Base-by-base conservation (phyloP, 305 asterid species). In the Solanum hybrid region DNA sequence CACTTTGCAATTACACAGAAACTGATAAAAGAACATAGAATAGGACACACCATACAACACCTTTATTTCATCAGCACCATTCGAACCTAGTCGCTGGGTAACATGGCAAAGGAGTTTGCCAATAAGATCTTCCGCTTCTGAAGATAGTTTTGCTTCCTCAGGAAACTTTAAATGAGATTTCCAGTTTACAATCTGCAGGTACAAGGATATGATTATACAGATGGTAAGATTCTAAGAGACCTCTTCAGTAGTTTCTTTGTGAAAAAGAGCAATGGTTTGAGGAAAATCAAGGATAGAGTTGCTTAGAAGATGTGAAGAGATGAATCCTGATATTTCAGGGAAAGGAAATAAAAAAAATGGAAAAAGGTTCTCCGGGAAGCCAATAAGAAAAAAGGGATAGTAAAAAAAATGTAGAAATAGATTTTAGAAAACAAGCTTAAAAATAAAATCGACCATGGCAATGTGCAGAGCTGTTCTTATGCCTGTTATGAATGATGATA, bases 111-210 rank as follows among this genome's bases (percentile, higher is more conserved):
- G 99, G 80, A 97, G 94, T 93, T 92, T 96, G 92, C 98, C 92
- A 87, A 97, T 95, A 86, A 97, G 95, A 91, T 97, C 99, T 92
- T 94, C 95, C 39, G 98, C 98, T 94, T 93, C 98, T 78, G 89
- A 65, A 65, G 98, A 91, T 81, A 98, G 96, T 92, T 93, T 95
- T 87, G 97, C 99, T 94, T 98, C 99, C 93, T 95, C 98, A 2
- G 99, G 99, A 90, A 97, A 98, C 92, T 95, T 98, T 85, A 97
- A 89, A 94, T 98, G 98, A 73, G 97, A 90, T 94, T 91, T 98
- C 99, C 99, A 98, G 95, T 98, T 97, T 93, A 98, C 99, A 90
- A 98, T 97, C 99, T 98, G 97, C 92, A 92, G 36, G 89, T 75
- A 26, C 76, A 89, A 83, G 65, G 39, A 89, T 27, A 78, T 27